Percentiles rank a stretch among this genome's conserved stretches.
phyloP scores from a whole-genome alignment of 306 rosid species.

The Gleditsia sinensis region DNA sequence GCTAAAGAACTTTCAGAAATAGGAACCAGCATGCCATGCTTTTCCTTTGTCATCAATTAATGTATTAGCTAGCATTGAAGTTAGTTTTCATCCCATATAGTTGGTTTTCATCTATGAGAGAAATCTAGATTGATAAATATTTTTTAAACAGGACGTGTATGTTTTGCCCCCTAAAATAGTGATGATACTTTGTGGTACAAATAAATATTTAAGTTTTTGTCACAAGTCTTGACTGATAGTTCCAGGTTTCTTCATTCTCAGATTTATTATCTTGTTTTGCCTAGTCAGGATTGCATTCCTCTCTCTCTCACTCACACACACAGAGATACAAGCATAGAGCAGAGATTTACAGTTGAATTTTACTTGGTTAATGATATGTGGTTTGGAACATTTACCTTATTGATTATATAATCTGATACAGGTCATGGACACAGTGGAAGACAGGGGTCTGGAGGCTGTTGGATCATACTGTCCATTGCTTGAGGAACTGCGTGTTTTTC shows the following conservation, averaged over 20 bases:
- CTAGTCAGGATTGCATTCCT: not conserved
- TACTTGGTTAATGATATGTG: not conserved
- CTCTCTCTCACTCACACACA: not conserved
- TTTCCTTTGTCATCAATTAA: constrained; percentile 14
- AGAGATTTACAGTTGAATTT: not conserved
- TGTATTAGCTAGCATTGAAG: constrained; percentile 6
- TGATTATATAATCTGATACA: constrained; percentile 40
- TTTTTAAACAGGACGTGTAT: not conserved
- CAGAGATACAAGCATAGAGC: not conserved
- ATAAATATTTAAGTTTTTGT: not conserved
- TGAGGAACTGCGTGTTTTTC: constrained; percentile 89
- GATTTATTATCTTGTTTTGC: not conserved
- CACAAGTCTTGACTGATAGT: not conserved
- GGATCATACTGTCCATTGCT: constrained; percentile 77
- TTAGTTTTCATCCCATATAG: not conserved
- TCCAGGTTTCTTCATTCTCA: not conserved
- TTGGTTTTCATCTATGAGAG: not conserved
- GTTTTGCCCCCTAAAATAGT: not conserved
- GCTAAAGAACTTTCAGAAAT: constrained; percentile 12
- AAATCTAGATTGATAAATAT: constrained; percentile 6
- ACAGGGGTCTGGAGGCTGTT: constrained; percentile 81
- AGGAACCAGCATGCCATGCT: not conserved
- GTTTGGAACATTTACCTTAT: constrained; percentile 21
- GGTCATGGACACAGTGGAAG: constrained; percentile 85
- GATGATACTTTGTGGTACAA: not conserved